A percentile compares a stretch with the other conserved stretches of the same genome.
These are phyloP conservation scores for Microdochium trichocladiopsis DNA, from an alignment of 2,329 filamentous ascomycete genomes.

Conservation along the genomic window DNA sequence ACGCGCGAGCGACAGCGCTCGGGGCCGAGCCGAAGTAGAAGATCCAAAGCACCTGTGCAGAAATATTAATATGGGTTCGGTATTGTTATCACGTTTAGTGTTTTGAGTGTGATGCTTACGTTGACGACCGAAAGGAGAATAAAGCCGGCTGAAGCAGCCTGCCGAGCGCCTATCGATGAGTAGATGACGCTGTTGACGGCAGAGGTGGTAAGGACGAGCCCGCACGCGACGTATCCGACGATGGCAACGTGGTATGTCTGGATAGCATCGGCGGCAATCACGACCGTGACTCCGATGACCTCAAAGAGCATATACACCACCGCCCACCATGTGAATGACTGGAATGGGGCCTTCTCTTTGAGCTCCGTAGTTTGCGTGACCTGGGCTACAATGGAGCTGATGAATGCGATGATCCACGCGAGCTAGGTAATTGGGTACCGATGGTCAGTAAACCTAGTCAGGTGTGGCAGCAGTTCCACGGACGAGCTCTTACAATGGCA, in stretches of 20 bases:
- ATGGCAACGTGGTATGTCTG: constrained; percentile 89
- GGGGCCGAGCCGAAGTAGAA: constrained; percentile 97
- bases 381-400: constrained; percentile 72
- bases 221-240: constrained; percentile 78
- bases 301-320: constrained; percentile 79
- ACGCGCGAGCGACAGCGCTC: constrained; percentile 76
- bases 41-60: constrained; percentile 82
- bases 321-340: constrained; percentile 90
- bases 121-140: constrained; percentile 90
- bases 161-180: constrained; percentile 60
- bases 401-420: constrained; percentile 90
- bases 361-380: constrained; percentile 36
- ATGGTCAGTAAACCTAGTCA: constrained; percentile 11
- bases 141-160: constrained; percentile 87
- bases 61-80: constrained; percentile 1
- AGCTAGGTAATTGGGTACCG: no score
- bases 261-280: constrained; percentile 76
- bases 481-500: constrained; percentile 61
- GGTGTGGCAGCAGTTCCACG: neutral
- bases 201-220: constrained; percentile 78
- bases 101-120: constrained; percentile 47
- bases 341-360: constrained; percentile 49
- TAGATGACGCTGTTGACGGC: constrained; percentile 85
- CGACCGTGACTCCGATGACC: constrained; percentile 72
- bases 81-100: neutral